Conservation (phyloP, 1,284 basidiomycete species). For the Pseudozyma tsukubaensis region DNA sequence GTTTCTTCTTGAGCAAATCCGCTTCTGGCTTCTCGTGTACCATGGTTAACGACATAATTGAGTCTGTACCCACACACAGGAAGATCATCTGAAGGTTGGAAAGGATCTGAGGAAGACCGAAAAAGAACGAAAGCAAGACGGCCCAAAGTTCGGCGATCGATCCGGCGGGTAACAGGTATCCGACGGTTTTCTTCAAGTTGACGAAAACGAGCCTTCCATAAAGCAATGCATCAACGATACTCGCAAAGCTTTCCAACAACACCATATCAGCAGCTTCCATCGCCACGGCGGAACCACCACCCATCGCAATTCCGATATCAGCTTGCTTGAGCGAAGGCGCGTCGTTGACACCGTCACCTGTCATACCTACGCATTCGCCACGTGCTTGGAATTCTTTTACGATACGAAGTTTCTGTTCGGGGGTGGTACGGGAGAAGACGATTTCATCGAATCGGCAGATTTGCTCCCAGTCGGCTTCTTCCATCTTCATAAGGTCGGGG, state of each 20-base stretch:
- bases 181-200: slow-evolving; percentile 74
- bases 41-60: slow-evolving; percentile 71
- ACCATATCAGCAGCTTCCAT: slow-evolving; percentile 61
- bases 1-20: slow-evolving; percentile 70
- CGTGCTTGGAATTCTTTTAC: slow-evolving; percentile 75
- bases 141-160: slow-evolving; percentile 79
- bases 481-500: slow-evolving; percentile 30
- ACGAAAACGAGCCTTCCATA: slow-evolving; percentile 77
- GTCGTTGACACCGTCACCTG: slow-evolving; percentile 79
- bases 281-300: slow-evolving; percentile 70
- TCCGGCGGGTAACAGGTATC: slow-evolving; percentile 65
- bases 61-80: slow-evolving; percentile 71
- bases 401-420: slow-evolving; percentile 77
- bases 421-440: slow-evolving; percentile 79
- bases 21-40: slow-evolving; percentile 75
- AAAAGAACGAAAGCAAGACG: slow-evolving; percentile 73
- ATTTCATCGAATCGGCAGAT: slow-evolving; percentile 76
- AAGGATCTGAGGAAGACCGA: slow-evolving; percentile 73
- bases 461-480: slow-evolving; percentile 70
- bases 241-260: slow-evolving; percentile 49
- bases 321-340: slow-evolving; percentile 72
- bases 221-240: slow-evolving; percentile 54
- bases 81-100: slow-evolving; percentile 71
- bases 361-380: slow-evolving; percentile 73
- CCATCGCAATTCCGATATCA: slow-evolving; percentile 72